These are phyloP conservation scores for Botrytis medusae DNA, from an alignment of 2,329 filamentous ascomycete species.

Conservation along the genomic window DNA sequence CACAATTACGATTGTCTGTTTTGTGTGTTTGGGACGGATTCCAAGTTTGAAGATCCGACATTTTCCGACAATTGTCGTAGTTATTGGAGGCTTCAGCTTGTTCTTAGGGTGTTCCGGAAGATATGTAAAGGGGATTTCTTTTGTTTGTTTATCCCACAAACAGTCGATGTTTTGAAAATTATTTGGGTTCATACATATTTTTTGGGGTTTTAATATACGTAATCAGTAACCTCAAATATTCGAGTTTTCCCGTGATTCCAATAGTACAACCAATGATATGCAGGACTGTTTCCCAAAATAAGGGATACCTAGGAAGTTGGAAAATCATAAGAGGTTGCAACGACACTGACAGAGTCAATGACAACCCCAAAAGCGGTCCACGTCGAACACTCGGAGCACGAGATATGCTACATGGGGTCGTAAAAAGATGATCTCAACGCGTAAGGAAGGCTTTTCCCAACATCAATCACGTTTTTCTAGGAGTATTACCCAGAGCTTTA, in stretches of 20 bases:
- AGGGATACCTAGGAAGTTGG: rapidly evolving
- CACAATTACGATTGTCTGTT: background rate
- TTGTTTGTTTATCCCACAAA: background rate
- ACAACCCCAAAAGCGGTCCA: background rate
- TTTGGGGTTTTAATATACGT: background rate
- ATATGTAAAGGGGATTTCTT: background rate
- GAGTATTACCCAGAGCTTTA: background rate
- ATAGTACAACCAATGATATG: background rate
- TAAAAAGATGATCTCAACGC: background rate
- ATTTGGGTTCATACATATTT: background rate
- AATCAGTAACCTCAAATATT: background rate
- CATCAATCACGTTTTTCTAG: background rate
- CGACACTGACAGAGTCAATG: background rate
- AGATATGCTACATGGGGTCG: background rate
- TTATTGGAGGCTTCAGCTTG: background rate
- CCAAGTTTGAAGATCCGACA: background rate
- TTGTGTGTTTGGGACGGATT: background rate
- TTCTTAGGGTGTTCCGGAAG: background rate
- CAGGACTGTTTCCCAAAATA: background rate
- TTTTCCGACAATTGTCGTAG: background rate
- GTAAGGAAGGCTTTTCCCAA: background rate
- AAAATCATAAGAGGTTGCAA: background rate
- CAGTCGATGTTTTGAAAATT: background rate
- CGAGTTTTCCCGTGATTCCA: background rate
- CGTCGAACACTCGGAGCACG: background rate